A percentile compares a stretch with the other conserved stretches of the same genome.
Conservation (phyloP, 2,329 filamentous ascomycete genomes). For the Exophiala phaeomuriformis region DNA sequence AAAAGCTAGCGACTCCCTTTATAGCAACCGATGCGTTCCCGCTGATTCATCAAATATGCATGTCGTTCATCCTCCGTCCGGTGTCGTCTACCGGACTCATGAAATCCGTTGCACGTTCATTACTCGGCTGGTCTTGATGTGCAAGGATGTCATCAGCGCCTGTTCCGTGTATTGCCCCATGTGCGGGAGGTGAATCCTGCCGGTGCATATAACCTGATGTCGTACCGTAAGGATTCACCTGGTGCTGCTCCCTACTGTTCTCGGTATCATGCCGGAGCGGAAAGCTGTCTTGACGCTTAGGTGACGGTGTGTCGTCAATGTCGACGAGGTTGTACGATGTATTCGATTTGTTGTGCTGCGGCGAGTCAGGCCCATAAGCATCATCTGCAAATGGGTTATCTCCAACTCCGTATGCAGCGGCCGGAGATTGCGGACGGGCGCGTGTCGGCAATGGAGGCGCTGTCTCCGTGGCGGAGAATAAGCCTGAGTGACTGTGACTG, state of each 20-base stretch:
- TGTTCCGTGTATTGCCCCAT: constrained; percentile 21
- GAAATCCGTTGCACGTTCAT: constrained; percentile 3
- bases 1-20: background rate
- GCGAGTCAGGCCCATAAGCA: constrained; percentile 12
- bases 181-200: constrained; percentile 22
- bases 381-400: constrained; percentile 27
- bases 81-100: constrained; percentile 16
- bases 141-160: background rate
- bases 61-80: constrained; percentile 18
- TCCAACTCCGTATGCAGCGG: constrained; percentile 16
- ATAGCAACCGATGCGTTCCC: background rate
- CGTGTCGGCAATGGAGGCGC: constrained; percentile 12
- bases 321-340: constrained; percentile 17
- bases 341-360: constrained; percentile 6
- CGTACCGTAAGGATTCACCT: constrained; percentile 17
- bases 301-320: constrained; percentile 13
- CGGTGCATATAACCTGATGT: constrained; percentile 14
- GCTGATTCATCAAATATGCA: constrained; percentile 13
- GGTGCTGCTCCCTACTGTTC: constrained; percentile 9
- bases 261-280: constrained; percentile 8
- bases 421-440: constrained; percentile 13
- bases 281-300: constrained; percentile 10
- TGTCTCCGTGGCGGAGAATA: constrained; percentile 20
- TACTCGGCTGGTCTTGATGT: background rate
- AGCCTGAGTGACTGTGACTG: constrained; percentile 16